These are phyloP conservation scores for Stephania yunnanensis DNA, from an alignment of 164 flowering plant species.

Conservation along the genomic window DNA sequence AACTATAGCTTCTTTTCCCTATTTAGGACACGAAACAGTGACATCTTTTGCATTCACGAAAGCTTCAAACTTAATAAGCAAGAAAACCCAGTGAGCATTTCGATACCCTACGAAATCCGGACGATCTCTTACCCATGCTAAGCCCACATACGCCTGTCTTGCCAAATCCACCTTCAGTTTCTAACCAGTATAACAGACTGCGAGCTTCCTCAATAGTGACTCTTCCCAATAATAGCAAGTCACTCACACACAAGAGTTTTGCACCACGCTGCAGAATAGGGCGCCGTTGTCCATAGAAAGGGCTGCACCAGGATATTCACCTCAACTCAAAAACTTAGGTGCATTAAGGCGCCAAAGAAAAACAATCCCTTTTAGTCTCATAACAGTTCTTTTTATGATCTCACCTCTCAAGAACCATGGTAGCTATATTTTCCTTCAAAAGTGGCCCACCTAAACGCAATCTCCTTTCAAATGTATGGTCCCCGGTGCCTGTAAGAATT, in stretches of 20 bases:
- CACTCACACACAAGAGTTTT: constrained; percentile 91
- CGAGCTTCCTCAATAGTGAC: constrained; percentile 93
- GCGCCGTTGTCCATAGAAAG: constrained; percentile 87
- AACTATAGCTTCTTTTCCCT: not conserved
- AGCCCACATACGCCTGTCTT: constrained; percentile 95
- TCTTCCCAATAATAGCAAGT: constrained; percentile 83
- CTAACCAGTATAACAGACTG: constrained; percentile 82
- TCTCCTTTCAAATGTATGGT: constrained; percentile 89
- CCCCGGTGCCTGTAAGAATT: constrained; percentile 73
- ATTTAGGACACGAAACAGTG: not conserved
- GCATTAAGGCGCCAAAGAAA: not conserved
- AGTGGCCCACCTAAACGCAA: constrained; percentile 94
- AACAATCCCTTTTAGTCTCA: constrained; percentile 6
- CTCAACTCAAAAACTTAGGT: constrained; percentile 9
- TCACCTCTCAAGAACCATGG: constrained; percentile 99
- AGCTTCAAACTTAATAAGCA: no score
- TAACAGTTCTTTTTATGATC: constrained; percentile 4
- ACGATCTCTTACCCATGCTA: constrained; percentile 83
- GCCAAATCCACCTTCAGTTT: constrained; percentile 73
- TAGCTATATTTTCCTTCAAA: constrained; percentile 87
- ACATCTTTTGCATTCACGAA: not conserved
- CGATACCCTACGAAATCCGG: not conserved
- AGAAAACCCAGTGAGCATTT: not conserved
- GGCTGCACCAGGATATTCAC: constrained; percentile 47
- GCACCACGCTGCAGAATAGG: constrained; percentile 82